Percentiles rank a stretch among this genome's conserved stretches.
Conservation (phyloP, 2,329 filamentous ascomycete genomes). For the Ascochyta fabae region DNA sequence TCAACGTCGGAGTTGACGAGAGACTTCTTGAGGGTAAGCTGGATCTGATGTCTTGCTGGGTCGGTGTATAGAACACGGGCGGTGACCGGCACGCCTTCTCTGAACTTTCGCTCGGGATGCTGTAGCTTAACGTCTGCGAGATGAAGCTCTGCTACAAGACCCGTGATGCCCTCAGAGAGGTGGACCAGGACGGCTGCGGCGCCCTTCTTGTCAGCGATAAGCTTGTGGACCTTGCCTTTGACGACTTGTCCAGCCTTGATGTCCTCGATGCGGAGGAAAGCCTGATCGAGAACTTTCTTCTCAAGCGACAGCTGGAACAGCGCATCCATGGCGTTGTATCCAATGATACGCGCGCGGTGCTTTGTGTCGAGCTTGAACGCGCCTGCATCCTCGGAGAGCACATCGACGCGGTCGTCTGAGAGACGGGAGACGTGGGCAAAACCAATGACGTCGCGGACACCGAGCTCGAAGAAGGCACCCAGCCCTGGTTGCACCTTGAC, state of each 20-base stretch:
- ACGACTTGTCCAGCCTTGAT: conserved; percentile 81
- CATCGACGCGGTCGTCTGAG: conserved; percentile 87
- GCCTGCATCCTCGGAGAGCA: conserved; percentile 76
- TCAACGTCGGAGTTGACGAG: conserved; percentile 85
- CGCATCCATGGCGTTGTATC: conserved; percentile 87
- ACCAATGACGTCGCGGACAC: conserved; percentile 71
- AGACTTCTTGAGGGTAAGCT: conserved; percentile 92
- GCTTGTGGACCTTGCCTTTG: conserved; percentile 82
- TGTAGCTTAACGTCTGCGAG: conserved; percentile 86
- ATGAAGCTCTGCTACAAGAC: conserved; percentile 87
- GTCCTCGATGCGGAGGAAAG: conserved; percentile 91
- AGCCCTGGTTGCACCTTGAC: conserved; percentile 79
- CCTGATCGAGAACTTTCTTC: conserved; percentile 80
- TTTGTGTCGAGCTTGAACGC: conserved; percentile 78
- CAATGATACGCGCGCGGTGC: conserved; percentile 82
- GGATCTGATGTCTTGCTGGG: conserved; percentile 75
- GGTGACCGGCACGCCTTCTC: conserved; percentile 82
- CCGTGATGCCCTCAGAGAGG: conserved; percentile 83
- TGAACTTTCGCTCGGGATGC: conserved; percentile 95
- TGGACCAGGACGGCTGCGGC: conserved; percentile 82
- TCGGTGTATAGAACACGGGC: conserved; percentile 85
- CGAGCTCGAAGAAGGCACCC: conserved; percentile 80
- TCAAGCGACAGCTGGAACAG: conserved; percentile 86
- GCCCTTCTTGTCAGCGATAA: conserved; percentile 79
- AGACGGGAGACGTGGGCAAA: conserved; percentile 96